Evolutionary conservation across 208 protist species (phyloP).

Genomic region (Crithidia sp.): DNA sequence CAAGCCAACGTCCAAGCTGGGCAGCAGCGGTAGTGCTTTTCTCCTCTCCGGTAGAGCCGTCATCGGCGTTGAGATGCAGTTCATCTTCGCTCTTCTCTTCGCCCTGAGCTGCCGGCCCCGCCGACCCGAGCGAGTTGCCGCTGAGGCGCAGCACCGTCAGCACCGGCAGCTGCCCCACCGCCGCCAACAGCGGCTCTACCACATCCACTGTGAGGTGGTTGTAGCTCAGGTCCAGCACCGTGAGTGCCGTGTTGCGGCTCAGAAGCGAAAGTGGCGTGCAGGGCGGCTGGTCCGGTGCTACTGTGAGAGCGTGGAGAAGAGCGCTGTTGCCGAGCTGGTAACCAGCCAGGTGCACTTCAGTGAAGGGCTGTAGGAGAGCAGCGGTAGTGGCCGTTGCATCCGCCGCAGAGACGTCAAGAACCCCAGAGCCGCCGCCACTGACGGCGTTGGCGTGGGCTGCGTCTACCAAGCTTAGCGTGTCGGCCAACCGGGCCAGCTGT

Average conservation of each 20-base stretch:
- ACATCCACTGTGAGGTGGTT: conserved; percentile 45
- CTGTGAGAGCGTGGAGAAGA: conserved; percentile 1
- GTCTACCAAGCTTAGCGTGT: conserved; percentile 5
- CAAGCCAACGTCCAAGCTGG: conserved; percentile 43
- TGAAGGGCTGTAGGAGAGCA: conserved; percentile 17
- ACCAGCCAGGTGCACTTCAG: conserved; percentile 20
- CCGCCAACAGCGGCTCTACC: conserved; percentile 36
- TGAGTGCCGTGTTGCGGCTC: conserved; percentile 36
- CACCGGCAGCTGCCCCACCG: conserved; percentile 17
- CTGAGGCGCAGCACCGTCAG: conserved; percentile 56
- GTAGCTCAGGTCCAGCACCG: conserved; percentile 60
- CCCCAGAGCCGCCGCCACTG: too few species aligned
- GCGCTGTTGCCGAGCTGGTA: conserved; percentile 26
- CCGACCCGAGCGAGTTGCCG: conserved; percentile 58
- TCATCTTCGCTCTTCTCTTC: background rate
- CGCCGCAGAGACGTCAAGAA: background rate
- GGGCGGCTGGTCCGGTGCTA: conserved; percentile 9
- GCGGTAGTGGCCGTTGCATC: background rate
- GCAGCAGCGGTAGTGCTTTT: background rate
- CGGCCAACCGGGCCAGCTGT: conserved; percentile 2
- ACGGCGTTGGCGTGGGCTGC: background rate
- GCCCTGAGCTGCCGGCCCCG: background rate
- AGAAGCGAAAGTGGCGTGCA: conserved; percentile 36
- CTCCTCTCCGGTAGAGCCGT: too few species aligned
- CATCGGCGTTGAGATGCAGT: background rate